Conservation (phyloP, 257 asterid genomes). For the Parsonsia alboflavescens region DNA sequence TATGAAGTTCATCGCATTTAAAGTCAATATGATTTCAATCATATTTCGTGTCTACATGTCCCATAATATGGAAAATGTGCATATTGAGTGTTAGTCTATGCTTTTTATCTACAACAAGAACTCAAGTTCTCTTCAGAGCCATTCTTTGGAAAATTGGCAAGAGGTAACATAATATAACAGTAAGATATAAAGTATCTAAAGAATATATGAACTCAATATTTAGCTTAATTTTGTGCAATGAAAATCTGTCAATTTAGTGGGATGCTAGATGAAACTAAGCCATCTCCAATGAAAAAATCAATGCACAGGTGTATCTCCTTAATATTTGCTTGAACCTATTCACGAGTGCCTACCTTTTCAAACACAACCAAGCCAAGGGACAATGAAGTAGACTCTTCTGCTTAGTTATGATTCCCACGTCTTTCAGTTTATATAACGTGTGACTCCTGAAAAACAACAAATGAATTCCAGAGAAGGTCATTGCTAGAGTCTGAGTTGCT, state of each 20-base stretch:
- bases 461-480: too few species aligned
- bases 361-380: background rate
- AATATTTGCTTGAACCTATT: background rate
- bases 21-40: background rate
- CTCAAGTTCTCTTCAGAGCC: background rate
- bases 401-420: background rate
- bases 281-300: background rate
- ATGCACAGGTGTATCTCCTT: background rate
- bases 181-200: background rate
- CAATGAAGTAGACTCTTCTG: background rate
- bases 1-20: background rate
- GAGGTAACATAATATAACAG: background rate
- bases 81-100: too few species aligned
- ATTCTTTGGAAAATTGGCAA: background rate
- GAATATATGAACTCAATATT: background rate
- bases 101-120: background rate
- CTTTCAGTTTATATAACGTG: background rate
- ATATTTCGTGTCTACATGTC: background rate
- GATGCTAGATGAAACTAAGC: background rate
- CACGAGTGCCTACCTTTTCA: background rate
- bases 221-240: background rate
- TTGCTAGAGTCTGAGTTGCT: too few species aligned
- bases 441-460: background rate
- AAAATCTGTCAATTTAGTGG: background rate
- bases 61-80: too few species aligned